Evolutionary conservation across 1,284 basidiomycete species (phyloP).

Genomic region (Vanrija sp.): DNA sequence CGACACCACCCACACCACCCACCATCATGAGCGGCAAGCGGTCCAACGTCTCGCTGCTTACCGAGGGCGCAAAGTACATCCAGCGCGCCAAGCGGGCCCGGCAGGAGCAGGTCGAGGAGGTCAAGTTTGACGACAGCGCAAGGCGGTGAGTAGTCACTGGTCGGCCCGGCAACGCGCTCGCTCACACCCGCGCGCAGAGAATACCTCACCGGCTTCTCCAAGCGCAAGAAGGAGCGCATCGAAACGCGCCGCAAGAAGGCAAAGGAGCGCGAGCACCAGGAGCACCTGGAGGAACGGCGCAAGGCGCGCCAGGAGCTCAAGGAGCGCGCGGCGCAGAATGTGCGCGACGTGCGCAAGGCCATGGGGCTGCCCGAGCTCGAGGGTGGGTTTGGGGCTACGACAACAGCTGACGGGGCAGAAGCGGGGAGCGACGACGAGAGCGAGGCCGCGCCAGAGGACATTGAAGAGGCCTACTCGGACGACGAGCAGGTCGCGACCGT

Average conservation of each 20-base stretch:
- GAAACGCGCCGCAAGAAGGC: slow-evolving; percentile 43
- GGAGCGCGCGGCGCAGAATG: slow-evolving; percentile 43
- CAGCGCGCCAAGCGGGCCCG: slow-evolving; percentile 44
- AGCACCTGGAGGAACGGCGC: slow-evolving; percentile 42
- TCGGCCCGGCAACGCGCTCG: neutral
- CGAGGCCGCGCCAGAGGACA: slow-evolving; percentile 17
- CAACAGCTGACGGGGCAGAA: slow-evolving; percentile 1
- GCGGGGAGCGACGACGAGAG: slow-evolving; percentile 10
- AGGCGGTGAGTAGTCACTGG: slow-evolving; percentile 32
- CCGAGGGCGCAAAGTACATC: slow-evolving; percentile 48
- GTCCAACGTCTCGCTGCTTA: slow-evolving; percentile 48
- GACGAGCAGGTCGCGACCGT: slow-evolving; percentile 48
- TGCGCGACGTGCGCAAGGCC: slow-evolving; percentile 39
- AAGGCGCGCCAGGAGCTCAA: slow-evolving; percentile 43
- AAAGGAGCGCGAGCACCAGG: slow-evolving; percentile 45
- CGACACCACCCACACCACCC: neutral
- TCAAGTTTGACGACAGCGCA: slow-evolving; percentile 50
- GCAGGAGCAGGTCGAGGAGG: slow-evolving; percentile 46
- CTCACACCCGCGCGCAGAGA: slow-evolving; percentile 29
- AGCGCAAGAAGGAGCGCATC: slow-evolving; percentile 49
- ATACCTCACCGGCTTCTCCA: slow-evolving; percentile 49
- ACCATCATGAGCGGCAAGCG: slow-evolving; percentile 10
- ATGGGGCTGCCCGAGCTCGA: slow-evolving; percentile 39
- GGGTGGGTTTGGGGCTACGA: slow-evolving; percentile 8
- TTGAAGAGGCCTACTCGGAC: slow-evolving; percentile 44